phyloP scores from a whole-genome alignment of 768 basidiomycete genomes.

The Termitomyces sp. region DNA sequence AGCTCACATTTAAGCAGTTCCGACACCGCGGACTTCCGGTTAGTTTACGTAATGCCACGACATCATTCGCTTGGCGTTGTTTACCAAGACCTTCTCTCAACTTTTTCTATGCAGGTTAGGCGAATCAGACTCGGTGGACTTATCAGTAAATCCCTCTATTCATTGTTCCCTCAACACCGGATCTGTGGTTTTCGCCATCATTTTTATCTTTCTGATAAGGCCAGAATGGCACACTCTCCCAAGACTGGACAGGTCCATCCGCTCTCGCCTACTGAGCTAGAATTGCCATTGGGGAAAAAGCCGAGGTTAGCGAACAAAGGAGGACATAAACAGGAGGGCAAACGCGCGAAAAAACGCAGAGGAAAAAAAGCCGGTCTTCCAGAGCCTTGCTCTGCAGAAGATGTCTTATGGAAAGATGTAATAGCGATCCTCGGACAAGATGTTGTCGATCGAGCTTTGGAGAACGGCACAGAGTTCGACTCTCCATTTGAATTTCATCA shows the following conservation, averaged over 20 bases:
- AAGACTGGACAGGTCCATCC: conserved; percentile 17
- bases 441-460: conserved; percentile 44
- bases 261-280: conserved; percentile 15
- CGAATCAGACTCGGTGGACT: conserved; percentile 1
- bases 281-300: conserved; percentile 25
- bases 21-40: background rate
- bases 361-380: conserved; percentile 40
- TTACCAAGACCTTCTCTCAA: conserved; percentile 5
- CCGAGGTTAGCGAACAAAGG: conserved; percentile 17
- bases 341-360: conserved; percentile 24
- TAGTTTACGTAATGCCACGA: conserved; percentile 8
- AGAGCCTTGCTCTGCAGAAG: conserved; percentile 67
- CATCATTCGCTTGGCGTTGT: conserved; percentile 10
- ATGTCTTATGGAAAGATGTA: conserved; percentile 75
- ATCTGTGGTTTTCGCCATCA: background rate
- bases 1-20: background rate
- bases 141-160: background rate
- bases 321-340: conserved; percentile 22
- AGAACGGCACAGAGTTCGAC: conserved; percentile 48
- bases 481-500: conserved; percentile 57
- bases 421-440: conserved; percentile 60
- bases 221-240: conserved; percentile 12
- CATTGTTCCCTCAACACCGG: background rate
- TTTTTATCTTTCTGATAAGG: background rate
- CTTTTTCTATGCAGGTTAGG: conserved; percentile 7